Evolutionary conservation across 306 rosid species (phyloP), one percentile per base, ranked within the genome.

Genomic region (Prunus armeniaca): DNA sequence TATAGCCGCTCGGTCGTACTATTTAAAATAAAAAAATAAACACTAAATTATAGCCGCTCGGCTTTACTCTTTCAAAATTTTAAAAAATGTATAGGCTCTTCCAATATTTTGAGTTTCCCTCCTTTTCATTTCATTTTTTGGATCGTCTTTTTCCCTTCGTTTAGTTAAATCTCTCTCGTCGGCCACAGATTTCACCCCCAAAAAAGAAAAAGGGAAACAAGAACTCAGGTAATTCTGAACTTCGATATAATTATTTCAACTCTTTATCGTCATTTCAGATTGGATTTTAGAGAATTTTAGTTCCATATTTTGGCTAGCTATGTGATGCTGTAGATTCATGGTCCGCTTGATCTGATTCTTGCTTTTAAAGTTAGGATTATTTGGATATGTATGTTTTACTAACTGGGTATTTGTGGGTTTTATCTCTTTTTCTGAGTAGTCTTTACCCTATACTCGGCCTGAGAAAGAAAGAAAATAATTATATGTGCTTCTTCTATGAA

Each of bases 31-130:
- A 28, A 2, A 28, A 28, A 28, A 28, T 28, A 28, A 2, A 28
- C 2, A 28, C 30, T 28, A 28, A 0, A 28, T 3, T 28, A 28
- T 28, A 28, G 30, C 28, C 30, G 30, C 3, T 0, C 30, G 30
- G 30, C 30, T 2, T 2, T 28, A 28, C 30, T 2, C 30, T 28
- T 28, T 28, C 30, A 27, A 27, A 27, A 27, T 27, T 27, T 27
- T 2, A 0, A 27, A 27, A 27, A 27, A 27, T 27, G 28, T 27
- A 27, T 27, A 22, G 24, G 24, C 24, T 22, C 24, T 22, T 22
- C 24, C 24, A 22, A 27, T 2, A 32, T 32, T 32, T 81, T 41
- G 69, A 82, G 72, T 77, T 77, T 82, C 82, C 85, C 85, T 81
- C 85, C 9, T 27, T 38, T 34, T 9, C 3, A 41, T 34, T 34